Evolutionary conservation across 768 basidiomycete genomes (phyloP), one percentile per base, ranked within the genome.

Genomic region (Lanmaoa rubissima): DNA sequence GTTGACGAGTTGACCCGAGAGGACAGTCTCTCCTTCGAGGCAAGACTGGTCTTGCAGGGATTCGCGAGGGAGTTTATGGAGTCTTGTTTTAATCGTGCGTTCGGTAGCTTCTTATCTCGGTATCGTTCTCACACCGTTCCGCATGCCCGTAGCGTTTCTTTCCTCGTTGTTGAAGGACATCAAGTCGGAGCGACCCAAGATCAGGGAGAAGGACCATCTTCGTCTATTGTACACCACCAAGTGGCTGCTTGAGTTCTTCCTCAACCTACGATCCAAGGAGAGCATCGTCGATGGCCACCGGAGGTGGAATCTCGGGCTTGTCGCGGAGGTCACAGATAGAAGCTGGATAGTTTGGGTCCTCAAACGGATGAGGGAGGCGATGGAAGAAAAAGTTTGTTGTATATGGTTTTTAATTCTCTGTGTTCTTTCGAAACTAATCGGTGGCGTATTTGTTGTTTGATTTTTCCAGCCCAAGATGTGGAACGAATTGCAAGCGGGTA

Each of bases 201-300:
- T 99, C 60, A 87, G 88, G n/a, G 94, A 97, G 67, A 92, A 94
- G 64, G 97, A 98, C 69, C 88, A 95, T 66, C 82, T 95, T 53
- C 87, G 97, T 8, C 78, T 97, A 26, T 79, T 98, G 41, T 92
- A 84, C 69, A 81, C 97, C 41, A 83, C 88, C 5, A 89, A 92
- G 55, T 98, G 96, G 89, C 88, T 96, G 66, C 82, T 97, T 38
- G 88, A 94, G 59, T 96, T 92, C 76, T 95, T 98, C 73, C 80
- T 95, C 12, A 67, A 73, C 47, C 63, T 77, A 11, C 74, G 80
- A 31, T 62, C 72, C 26, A 73, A 73, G 36, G 78, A 78, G 51
- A 74, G 72, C 13, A 61, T 70, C 26, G 60, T 32, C 31, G 61
- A 65, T 60, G 62, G 40, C 44, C 24, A 67, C 14, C 68, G 65